Base-by-base conservation (phyloP, 139 green algal species). In the Picochlorum sp. region DNA sequence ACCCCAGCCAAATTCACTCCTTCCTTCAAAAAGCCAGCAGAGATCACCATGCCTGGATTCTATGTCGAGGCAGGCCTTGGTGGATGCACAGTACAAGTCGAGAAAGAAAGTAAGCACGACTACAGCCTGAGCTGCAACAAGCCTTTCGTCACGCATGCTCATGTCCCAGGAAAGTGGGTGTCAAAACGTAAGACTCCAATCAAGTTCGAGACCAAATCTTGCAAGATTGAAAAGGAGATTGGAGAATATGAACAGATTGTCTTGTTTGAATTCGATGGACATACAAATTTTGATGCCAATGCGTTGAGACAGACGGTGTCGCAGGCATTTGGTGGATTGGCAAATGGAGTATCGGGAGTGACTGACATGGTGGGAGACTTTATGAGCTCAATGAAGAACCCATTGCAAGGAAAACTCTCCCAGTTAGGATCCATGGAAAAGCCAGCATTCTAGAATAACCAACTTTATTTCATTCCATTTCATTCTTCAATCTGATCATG, bases 191-290 rank as follows among this genome's bases (percentile, higher is more conserved):
- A 66, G 37, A 44, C 28, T 45, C 34, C 64, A 45, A 55, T 60
- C 38, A 52, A 34, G 18, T 77, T 73, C 51, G 14, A 20, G 10
- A 18, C 18, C 28, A 66, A 66, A 26, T n/a, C 16, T 6, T 66
- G 60, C 60, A 56, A 54, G 23, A 54, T 66, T 45, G n/a, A 18
- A 10, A 56, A 57, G 47, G 34, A 54, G 14, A 26, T 59, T 54
- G 60, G 60, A 6, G 60, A 66, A 41, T 16, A 21, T 3, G 31
- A 60, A 18, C 47, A 72, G 64, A 60, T 58, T 41, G 65, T 77
- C 41, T 60, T 77, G 26, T 77, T 60, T 30, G 51, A 63, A 41
- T 77, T 77, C 49, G 71, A 77, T 41, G 70, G 70, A n/a, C 26
- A 34, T 23, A 5, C 63, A 41, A 34, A 45, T 14, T 38, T 45